Conservation (phyloP, 805 yeast genomes). For the Blastobotrys mokoenaii region DNA sequence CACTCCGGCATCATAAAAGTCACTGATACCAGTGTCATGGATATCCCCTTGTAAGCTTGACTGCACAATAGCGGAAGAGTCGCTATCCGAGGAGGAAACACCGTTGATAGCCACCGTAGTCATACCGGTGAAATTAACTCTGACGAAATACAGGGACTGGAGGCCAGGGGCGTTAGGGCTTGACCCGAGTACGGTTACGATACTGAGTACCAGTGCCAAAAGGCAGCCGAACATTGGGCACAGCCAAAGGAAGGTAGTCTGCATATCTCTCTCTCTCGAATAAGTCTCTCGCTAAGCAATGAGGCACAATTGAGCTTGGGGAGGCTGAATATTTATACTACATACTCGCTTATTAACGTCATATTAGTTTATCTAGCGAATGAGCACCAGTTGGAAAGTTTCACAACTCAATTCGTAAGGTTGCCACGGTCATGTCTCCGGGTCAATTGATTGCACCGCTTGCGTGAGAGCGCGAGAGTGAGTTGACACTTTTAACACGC, state of each 20-base stretch:
- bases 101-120: constrained; percentile 19
- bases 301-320: too few species aligned
- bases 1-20: constrained; percentile 46
- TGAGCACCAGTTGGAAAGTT: too few species aligned
- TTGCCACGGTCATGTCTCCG: too few species aligned
- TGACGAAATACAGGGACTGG: constrained; percentile 39
- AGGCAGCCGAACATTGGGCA: constrained; percentile 28
- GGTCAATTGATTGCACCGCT: too few species aligned
- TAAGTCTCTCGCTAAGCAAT: too few species aligned
- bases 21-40: constrained; percentile 34
- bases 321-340: too few species aligned
- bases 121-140: constrained; percentile 36
- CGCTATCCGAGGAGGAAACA: constrained; percentile 5
- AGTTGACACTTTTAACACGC: too few species aligned
- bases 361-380: too few species aligned
- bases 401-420: too few species aligned
- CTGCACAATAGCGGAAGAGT: constrained; percentile 14
- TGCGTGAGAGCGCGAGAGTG: too few species aligned
- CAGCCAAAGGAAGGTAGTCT: constrained; percentile 18
- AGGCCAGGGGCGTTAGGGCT: constrained; percentile 35
- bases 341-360: too few species aligned
- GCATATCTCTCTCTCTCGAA: too few species aligned
- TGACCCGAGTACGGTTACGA: constrained; percentile 48
- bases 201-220: constrained; percentile 39
- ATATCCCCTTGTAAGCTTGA: constrained; percentile 14